Evolutionary conservation across 768 basidiomycete genomes (phyloP).

Genomic region (Serpula lacrymans): DNA sequence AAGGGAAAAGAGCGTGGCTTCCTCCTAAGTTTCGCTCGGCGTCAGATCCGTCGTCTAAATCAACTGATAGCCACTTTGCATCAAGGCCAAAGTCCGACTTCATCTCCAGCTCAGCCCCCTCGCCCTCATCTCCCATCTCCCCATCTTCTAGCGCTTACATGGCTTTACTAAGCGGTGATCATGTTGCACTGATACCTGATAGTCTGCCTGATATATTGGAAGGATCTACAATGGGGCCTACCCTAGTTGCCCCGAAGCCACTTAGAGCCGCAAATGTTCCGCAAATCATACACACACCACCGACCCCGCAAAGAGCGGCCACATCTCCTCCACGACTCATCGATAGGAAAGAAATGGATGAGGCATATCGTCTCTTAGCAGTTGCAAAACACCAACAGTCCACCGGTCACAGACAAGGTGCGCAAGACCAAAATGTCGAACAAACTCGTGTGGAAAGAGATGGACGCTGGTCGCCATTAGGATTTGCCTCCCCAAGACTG

Average conservation of each 20-base stretch:
- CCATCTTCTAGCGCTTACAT: conserved; percentile 6
- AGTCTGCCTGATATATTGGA: too few relatives aligned
- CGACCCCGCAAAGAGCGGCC: conserved; percentile 29
- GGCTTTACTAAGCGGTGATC: too few relatives aligned
- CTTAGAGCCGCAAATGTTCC: conserved; percentile 18
- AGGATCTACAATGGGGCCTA: too few relatives aligned
- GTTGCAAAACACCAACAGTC: too few relatives aligned
- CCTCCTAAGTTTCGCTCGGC: too few relatives aligned
- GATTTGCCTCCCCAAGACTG: conserved; percentile 22
- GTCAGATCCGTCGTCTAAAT: conserved; percentile 1
- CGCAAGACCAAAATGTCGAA: too few relatives aligned
- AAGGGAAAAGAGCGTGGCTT: too few relatives aligned
- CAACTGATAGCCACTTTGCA: conserved; percentile 5
- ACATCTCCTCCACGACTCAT: conserved; percentile 9
- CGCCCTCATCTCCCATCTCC: conserved; percentile 5
- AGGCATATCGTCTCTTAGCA: conserved; percentile 23
- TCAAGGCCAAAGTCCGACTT: too few relatives aligned
- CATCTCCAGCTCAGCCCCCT: conserved; percentile 1
- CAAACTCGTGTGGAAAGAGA: conserved; percentile 21
- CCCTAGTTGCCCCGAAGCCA: too few relatives aligned
- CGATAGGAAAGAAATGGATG: conserved; percentile 24
- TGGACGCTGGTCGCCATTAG: conserved; percentile 6
- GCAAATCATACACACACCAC: conserved; percentile 33
- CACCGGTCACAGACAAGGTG: too few relatives aligned
- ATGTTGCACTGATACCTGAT: too few relatives aligned